These are phyloP conservation scores for Wallacemonas sp. DNA, from an alignment of 208 protist genomes.

Conservation along the genomic window DNA sequence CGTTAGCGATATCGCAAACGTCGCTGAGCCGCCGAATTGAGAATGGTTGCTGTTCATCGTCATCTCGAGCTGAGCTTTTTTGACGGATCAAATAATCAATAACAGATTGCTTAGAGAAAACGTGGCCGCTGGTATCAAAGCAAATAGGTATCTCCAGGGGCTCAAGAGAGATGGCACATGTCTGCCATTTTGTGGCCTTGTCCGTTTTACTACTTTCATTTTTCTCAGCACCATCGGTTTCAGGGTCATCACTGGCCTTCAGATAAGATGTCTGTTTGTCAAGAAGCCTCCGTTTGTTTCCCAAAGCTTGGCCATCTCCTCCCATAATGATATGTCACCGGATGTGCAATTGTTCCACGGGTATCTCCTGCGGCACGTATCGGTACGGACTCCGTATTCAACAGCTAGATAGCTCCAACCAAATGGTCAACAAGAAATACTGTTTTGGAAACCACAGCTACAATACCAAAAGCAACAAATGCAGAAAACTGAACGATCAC, in stretches of 20 bases:
- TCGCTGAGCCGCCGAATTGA: slow-evolving; percentile 46
- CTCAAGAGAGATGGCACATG: slow-evolving; percentile 62
- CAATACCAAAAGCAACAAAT: too few species aligned
- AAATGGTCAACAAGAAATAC: too few species aligned
- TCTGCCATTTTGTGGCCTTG: slow-evolving; percentile 37
- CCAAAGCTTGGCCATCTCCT: slow-evolving; percentile 76
- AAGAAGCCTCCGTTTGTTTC: slow-evolving; percentile 75
- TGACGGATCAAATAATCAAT: slow-evolving; percentile 45
- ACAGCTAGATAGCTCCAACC: too few species aligned
- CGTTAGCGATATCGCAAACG: slow-evolving; percentile 54
- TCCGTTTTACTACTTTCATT: slow-evolving; percentile 29
- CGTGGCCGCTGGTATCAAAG: slow-evolving; percentile 61
- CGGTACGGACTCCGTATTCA: too few species aligned
- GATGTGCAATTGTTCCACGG: not conserved
- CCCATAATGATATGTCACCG: slow-evolving; percentile 39
- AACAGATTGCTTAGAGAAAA: slow-evolving; percentile 70
- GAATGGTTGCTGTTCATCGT: not conserved
- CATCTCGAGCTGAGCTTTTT: slow-evolving; percentile 11
- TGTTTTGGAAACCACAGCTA: too few species aligned
- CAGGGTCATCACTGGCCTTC: slow-evolving; percentile 23
- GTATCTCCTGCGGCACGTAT: too few species aligned
- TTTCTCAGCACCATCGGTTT: slow-evolving; percentile 9
- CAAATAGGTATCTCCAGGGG: slow-evolving; percentile 53
- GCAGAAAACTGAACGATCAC: too few species aligned
- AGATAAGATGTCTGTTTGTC: slow-evolving; percentile 50